A percentile compares a stretch with the other conserved stretches of the same genome.
These are phyloP conservation scores for Leishmania turanica DNA, from an alignment of 208 protist genomes.

Conservation along the genomic window DNA sequence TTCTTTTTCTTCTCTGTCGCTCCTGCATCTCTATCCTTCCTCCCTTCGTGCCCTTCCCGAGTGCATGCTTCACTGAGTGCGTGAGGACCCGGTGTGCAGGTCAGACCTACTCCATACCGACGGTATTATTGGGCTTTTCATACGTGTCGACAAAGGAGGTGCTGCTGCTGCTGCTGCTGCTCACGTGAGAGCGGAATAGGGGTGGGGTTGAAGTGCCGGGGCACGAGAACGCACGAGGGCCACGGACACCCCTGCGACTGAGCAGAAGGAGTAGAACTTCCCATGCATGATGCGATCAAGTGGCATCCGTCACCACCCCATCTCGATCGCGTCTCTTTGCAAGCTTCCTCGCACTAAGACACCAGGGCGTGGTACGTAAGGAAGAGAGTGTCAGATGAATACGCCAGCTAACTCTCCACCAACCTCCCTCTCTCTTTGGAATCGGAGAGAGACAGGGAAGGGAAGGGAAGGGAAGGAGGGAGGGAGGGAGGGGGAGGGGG, in stretches of 20 bases:
- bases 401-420: not conserved
- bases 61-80: not conserved
- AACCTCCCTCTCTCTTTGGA: not conserved
- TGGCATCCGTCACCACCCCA: not conserved
- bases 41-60: slow-evolving; percentile 6
- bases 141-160: not conserved
- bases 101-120: not conserved
- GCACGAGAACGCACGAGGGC: not conserved
- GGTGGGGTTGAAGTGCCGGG: not conserved
- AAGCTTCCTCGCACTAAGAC: not conserved
- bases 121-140: not conserved
- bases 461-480: too few species aligned
- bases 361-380: not conserved
- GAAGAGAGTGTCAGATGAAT: not conserved
- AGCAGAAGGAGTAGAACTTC: not conserved
- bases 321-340: not conserved
- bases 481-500: too few species aligned
- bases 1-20: not conserved
- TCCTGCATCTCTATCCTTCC: slow-evolving; percentile 3
- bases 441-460: not conserved
- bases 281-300: not conserved
- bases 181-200: not conserved
- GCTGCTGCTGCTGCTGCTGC: not conserved
- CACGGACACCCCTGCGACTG: too few species aligned
- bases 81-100: not conserved